Percentiles rank a stretch among this genome's conserved stretches.
These are phyloP conservation scores for Candolleomyces efflorescens DNA, from an alignment of 768 basidiomycete species.

Conservation along the genomic window DNA sequence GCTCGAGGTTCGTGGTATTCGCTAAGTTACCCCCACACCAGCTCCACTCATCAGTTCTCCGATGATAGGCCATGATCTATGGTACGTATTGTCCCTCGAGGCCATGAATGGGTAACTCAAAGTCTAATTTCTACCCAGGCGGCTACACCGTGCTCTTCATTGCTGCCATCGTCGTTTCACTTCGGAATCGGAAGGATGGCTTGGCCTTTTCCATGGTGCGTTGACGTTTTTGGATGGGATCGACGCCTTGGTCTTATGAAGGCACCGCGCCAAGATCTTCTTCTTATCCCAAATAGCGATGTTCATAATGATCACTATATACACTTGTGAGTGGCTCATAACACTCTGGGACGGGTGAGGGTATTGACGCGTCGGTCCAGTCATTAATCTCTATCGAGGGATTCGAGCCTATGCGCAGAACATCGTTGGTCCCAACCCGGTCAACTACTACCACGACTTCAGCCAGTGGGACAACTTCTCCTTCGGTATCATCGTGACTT, in stretches of 20 bases:
- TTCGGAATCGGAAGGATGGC: slow-evolving; percentile 10
- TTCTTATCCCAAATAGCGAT: slow-evolving; percentile 18
- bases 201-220: slow-evolving; percentile 11
- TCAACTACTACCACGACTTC: slow-evolving; percentile 18
- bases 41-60: background rate
- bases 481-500: slow-evolving; percentile 16
- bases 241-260: too few species aligned
- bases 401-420: slow-evolving; percentile 17
- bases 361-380: background rate
- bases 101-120: background rate
- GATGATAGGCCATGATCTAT: slow-evolving; percentile 1
- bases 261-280: slow-evolving; percentile 16
- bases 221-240: background rate
- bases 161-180: slow-evolving; percentile 15
- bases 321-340: slow-evolving; percentile 17
- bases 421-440: slow-evolving; percentile 13
- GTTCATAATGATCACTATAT: slow-evolving; percentile 20
- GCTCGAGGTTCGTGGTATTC: background rate
- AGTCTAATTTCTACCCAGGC: slow-evolving; percentile 1
- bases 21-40: background rate
- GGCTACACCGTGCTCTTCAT: slow-evolving; percentile 16
- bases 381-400: slow-evolving; percentile 18
- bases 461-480: slow-evolving; percentile 20
- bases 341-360: too few species aligned
- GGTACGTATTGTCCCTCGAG: background rate